Conservation (phyloP, 2,329 filamentous ascomycete genomes). For the Calonectria pteridis region DNA sequence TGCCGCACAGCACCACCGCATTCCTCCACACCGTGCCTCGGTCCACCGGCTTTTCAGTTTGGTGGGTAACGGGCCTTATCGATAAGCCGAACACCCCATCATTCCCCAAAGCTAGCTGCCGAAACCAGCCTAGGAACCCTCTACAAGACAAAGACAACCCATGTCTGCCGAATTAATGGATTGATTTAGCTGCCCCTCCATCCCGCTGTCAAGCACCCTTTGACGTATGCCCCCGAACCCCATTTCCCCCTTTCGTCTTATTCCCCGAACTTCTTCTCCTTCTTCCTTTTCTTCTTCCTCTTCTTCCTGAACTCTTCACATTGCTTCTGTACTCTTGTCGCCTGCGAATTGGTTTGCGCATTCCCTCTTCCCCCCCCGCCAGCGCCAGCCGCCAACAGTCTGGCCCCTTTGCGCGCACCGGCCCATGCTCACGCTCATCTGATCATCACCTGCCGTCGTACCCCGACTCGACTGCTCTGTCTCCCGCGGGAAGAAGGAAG, state of each 20-base stretch:
- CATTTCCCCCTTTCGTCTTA: constrained; percentile 17
- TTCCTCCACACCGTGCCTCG: constrained; percentile 35
- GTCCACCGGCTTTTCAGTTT: constrained; percentile 39
- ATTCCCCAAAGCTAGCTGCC: constrained; percentile 3
- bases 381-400: not conserved
- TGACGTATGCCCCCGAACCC: not conserved
- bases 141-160: constrained; percentile 5
- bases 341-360: not conserved
- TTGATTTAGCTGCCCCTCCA: constrained; percentile 9
- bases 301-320: not conserved
- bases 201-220: not conserved
- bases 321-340: not conserved
- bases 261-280: constrained; percentile 1
- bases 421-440: not conserved
- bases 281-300: not conserved
- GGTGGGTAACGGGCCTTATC: constrained; percentile 33
- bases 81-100: constrained; percentile 35
- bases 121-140: not conserved
- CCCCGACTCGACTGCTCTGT: not conserved
- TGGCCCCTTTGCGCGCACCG: not conserved
- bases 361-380: no score
- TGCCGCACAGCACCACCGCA: not conserved
- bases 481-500: not conserved
- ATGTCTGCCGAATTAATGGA: constrained; percentile 16
- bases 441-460: constrained; percentile 4